These are phyloP conservation scores for Komagataella mondaviorum DNA, from an alignment of 805 yeast genomes.

Conservation along the genomic window DNA sequence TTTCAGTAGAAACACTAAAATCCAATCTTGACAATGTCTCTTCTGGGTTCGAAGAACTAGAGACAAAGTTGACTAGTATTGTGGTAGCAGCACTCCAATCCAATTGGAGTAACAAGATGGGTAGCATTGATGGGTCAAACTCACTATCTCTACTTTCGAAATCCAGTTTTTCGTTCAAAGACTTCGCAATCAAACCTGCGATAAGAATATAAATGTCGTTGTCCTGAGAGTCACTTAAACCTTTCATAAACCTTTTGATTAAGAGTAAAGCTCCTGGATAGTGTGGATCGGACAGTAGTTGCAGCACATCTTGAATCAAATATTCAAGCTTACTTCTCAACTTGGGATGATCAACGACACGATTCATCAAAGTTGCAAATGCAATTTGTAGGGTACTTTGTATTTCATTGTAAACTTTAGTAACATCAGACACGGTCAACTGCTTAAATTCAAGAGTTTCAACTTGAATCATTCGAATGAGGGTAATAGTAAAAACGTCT, in stretches of 20 bases:
- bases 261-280: background rate
- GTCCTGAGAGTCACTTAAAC: background rate
- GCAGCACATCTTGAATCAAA: background rate
- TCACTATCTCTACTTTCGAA: background rate
- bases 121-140: background rate
- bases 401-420: background rate
- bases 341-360: background rate
- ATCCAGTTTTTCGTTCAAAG: background rate
- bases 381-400: background rate
- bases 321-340: background rate
- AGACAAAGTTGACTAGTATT: background rate
- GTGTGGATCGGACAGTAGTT: background rate
- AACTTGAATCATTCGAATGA: conserved; percentile 5
- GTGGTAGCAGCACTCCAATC: background rate
- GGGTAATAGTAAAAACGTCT: conserved; percentile 5
- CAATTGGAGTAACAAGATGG: background rate
- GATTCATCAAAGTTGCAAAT: background rate
- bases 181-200: background rate
- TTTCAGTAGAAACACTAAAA: background rate
- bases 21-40: background rate
- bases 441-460: background rate
- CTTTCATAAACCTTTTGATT: background rate
- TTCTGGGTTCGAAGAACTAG: background rate
- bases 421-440: background rate
- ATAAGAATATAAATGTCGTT: background rate